phyloP scores from a whole-genome alignment of 2,329 filamentous ascomycete species.

The Botrytis pseudocinerea region DNA sequence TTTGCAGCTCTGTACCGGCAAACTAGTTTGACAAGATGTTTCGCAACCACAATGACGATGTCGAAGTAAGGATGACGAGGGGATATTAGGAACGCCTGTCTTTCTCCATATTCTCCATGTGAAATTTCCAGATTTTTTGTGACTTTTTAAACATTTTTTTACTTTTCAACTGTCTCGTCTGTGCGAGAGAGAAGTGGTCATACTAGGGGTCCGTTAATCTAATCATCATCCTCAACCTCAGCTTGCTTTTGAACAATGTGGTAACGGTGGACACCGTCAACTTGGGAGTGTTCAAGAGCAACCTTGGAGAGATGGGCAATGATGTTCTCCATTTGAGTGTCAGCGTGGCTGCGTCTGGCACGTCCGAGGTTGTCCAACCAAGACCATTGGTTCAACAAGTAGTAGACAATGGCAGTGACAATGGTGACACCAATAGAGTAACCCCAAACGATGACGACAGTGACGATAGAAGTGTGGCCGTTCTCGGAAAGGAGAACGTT shows the following conservation, averaged over 20 bases:
- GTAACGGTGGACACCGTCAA: slow-evolving; percentile 23
- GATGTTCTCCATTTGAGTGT: slow-evolving; percentile 67
- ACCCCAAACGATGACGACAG: slow-evolving; percentile 63
- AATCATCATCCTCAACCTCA: slow-evolving; percentile 26
- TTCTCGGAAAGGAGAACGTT: slow-evolving; percentile 43
- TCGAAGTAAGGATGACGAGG: slow-evolving; percentile 15
- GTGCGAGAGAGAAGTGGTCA: background rate
- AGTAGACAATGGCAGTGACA: slow-evolving; percentile 66
- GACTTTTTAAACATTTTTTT: slow-evolving; percentile 17
- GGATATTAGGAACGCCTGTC: slow-evolving; percentile 23
- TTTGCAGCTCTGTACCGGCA: background rate
- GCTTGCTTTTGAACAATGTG: slow-evolving; percentile 23
- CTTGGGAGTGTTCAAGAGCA: slow-evolving; percentile 57
- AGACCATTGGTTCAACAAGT: slow-evolving; percentile 57
- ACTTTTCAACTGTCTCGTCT: slow-evolving; percentile 7
- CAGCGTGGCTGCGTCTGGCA: slow-evolving; percentile 60
- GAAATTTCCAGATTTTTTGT: slow-evolving; percentile 19
- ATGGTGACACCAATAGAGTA: slow-evolving; percentile 68
- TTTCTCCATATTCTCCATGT: slow-evolving; percentile 20
- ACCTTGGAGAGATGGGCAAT: slow-evolving; percentile 65
- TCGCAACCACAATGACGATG: background rate
- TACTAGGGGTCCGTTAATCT: slow-evolving; percentile 1
- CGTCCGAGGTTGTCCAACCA: slow-evolving; percentile 64
- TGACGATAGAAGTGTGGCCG: slow-evolving; percentile 54
- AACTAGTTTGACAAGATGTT: background rate